A percentile compares a stretch with the other conserved stretches of the same genome.
These are phyloP conservation scores for Encephalitozoon intestinalis DNA, from an alignment of 371 early-diverging fungal genomes.

Conservation along the genomic window DNA sequence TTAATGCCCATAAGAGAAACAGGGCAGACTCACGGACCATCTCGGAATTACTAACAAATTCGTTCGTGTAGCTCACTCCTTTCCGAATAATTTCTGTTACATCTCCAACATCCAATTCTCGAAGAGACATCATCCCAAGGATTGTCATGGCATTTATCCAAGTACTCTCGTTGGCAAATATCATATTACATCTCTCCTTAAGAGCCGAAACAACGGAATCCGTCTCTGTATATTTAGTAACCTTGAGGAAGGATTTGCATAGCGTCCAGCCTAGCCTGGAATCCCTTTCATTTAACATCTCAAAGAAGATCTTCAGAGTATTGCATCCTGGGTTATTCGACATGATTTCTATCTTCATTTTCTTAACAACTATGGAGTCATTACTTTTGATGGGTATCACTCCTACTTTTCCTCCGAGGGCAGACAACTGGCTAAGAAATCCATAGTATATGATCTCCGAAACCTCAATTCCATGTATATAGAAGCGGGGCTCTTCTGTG, in stretches of 20 bases:
- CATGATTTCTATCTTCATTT: constrained; percentile 26
- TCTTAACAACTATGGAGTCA: constrained; percentile 1
- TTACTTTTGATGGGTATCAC: not conserved
- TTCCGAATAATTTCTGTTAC: constrained; percentile 1
- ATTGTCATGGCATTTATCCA: constrained; percentile 43
- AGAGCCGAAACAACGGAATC: not conserved
- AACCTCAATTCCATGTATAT: not conserved
- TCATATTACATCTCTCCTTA: not conserved
- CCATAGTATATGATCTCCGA: not conserved
- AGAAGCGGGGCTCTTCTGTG: not conserved
- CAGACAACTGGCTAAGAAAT: not conserved
- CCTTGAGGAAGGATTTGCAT: constrained; percentile 24
- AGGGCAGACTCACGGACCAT: constrained; percentile 30
- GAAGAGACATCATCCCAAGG: constrained; percentile 20
- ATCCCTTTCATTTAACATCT: constrained; percentile 28
- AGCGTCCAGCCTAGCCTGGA: constrained; percentile 36
- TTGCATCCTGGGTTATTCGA: not conserved
- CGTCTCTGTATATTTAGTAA: constrained; percentile 2
- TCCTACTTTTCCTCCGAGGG: not conserved
- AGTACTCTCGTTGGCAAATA: constrained; percentile 38
- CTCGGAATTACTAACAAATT: not conserved
- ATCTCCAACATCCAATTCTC: not conserved
- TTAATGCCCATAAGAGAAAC: constrained; percentile 36
- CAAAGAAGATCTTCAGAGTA: not conserved
- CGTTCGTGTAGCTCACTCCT: constrained; percentile 13